Conservation (phyloP, 2,329 filamentous ascomycete species). For the Pseudocercospora crystallina region DNA sequence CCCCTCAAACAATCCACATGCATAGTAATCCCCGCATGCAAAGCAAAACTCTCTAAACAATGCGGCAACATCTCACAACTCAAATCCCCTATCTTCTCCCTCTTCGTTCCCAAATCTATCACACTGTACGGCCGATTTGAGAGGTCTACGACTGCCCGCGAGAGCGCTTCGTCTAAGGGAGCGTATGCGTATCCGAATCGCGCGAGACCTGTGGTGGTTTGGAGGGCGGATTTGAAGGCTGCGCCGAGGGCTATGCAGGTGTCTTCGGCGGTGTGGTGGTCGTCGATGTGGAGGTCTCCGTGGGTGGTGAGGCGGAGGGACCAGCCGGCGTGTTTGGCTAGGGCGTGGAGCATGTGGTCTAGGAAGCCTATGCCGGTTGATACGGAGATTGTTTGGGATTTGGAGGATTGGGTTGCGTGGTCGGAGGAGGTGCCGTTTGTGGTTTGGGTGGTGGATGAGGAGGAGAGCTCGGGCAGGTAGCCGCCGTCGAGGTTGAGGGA, state of each 20-base stretch:
- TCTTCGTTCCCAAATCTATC: slow-evolving; percentile 76
- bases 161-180: slow-evolving; percentile 92
- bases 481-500: slow-evolving; percentile 93
- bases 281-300: slow-evolving; percentile 93
- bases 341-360: slow-evolving; percentile 97
- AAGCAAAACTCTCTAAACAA: slow-evolving; percentile 90
- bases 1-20: slow-evolving; percentile 92
- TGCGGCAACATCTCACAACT: slow-evolving; percentile 97
- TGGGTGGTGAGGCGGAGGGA: slow-evolving; percentile 78
- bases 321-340: slow-evolving; percentile 96
- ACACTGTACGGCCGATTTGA: slow-evolving; percentile 88
- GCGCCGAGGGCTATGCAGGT: slow-evolving; percentile 84
- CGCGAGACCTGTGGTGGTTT: slow-evolving; percentile 74
- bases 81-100: slow-evolving; percentile 91
- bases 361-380: slow-evolving; percentile 96
- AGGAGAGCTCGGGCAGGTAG: slow-evolving; percentile 42
- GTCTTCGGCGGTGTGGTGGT: slow-evolving; percentile 98
- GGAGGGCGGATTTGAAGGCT: slow-evolving; percentile 79
- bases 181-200: slow-evolving; percentile 91
- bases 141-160: slow-evolving; percentile 89
- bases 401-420: slow-evolving; percentile 82
- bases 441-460: not conserved
- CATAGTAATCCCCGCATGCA: slow-evolving; percentile 84
- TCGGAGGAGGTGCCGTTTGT: slow-evolving; percentile 60
- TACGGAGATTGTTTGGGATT: slow-evolving; percentile 80